Conservation (phyloP, 306 rosid genomes). For the Oemleria cerasiformis region DNA sequence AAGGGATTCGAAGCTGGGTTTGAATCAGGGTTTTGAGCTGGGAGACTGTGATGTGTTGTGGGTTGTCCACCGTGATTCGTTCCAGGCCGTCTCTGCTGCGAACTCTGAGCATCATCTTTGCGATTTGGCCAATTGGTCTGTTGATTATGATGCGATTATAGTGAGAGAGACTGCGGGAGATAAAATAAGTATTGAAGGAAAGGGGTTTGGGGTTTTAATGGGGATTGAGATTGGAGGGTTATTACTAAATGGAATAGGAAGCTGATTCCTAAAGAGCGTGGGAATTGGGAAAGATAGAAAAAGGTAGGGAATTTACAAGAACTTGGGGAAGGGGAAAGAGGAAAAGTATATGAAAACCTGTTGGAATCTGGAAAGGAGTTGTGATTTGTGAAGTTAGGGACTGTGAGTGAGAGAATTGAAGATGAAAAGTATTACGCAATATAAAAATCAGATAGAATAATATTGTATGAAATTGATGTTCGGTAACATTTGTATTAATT, state of each 20-base stretch:
- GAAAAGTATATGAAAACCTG: background rate
- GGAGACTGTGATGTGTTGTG: conserved; percentile 50
- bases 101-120: conserved; percentile 77
- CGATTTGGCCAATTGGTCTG: background rate
- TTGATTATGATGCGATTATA: background rate
- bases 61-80: conserved; percentile 62
- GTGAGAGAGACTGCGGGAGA: no score
- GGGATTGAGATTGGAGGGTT: conserved; percentile 9
- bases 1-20: conserved; percentile 64
- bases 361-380: background rate
- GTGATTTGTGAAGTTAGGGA: background rate
- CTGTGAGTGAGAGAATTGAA: background rate
- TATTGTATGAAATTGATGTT: no score
- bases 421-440: background rate
- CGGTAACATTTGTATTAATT: no score
- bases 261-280: background rate
- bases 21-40: conserved; percentile 56
- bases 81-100: conserved; percentile 96
- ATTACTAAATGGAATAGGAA: background rate
- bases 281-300: background rate
- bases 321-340: conserved; percentile 10
- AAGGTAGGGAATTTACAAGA: conserved; percentile 10
- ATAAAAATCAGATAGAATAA: no score
- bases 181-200: background rate
- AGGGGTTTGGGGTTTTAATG: background rate